phyloP scores from a whole-genome alignment of 1,139 yeast genomes.

The Candida neerlandica region DNA sequence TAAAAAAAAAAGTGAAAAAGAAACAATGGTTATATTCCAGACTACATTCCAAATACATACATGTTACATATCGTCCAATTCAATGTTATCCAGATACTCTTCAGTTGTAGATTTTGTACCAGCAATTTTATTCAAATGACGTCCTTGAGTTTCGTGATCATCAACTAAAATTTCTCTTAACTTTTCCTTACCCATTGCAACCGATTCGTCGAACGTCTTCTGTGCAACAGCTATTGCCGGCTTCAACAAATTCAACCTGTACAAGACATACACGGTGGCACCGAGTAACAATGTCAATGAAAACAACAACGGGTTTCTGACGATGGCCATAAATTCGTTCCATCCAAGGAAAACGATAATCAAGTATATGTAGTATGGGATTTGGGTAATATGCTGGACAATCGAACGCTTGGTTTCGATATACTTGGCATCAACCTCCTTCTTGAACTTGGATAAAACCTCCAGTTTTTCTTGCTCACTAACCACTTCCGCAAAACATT shows the following conservation, averaged over 20 bases:
- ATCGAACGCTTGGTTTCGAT: constrained; percentile 84
- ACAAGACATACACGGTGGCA: constrained; percentile 68
- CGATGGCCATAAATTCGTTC: constrained; percentile 91
- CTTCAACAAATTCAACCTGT: constrained; percentile 70
- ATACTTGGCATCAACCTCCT: constrained; percentile 77
- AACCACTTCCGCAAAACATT: constrained; percentile 58
- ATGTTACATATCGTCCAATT: constrained; percentile 18
- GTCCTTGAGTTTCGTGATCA: constrained; percentile 30
- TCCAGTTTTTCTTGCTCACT: constrained; percentile 58
- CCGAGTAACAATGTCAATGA: constrained; percentile 56
- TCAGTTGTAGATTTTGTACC: constrained; percentile 10
- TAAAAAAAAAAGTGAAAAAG: not conserved
- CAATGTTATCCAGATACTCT: constrained; percentile 17
- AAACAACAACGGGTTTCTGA: constrained; percentile 81
- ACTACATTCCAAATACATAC: not conserved
- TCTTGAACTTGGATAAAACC: constrained; percentile 64
- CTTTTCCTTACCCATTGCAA: constrained; percentile 59
- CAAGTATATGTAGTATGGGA: constrained; percentile 81
- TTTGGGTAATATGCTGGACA: constrained; percentile 68
- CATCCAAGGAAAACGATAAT: constrained; percentile 81
- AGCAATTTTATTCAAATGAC: constrained; percentile 26
- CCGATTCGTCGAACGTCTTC: constrained; percentile 59
- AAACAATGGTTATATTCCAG: no score
- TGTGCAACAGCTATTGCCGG: constrained; percentile 68
- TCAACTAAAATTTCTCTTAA: constrained; percentile 52